A percentile compares a stretch with the other conserved stretches of the same genome.
Conservation (phyloP, 2,329 filamentous ascomycete genomes). For the Chrysoporthe deuterocubensis region DNA sequence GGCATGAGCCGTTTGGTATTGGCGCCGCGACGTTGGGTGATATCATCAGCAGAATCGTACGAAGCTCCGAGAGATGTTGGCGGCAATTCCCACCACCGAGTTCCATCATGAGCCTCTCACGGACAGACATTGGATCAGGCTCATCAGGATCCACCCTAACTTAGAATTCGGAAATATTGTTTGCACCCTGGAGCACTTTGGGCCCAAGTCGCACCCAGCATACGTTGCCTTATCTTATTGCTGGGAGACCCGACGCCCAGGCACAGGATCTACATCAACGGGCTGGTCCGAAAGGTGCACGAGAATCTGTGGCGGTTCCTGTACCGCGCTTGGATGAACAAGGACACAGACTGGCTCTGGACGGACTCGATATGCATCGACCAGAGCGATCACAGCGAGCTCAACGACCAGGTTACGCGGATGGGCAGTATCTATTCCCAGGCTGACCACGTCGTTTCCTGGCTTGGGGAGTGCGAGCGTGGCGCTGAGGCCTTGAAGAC, state of each 20-base stretch:
- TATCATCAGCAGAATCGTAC: background rate
- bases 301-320: conserved; percentile 16
- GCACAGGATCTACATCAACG: conserved; percentile 13
- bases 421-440: conserved; percentile 18
- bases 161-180: background rate
- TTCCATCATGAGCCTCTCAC: conserved; percentile 13
- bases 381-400: conserved; percentile 13
- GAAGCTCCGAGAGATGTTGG: background rate
- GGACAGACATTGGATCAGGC: conserved; percentile 5
- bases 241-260: conserved; percentile 15
- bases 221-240: conserved; percentile 20
- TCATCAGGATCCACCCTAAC: conserved; percentile 10
- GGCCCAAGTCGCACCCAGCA: background rate
- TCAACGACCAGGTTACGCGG: conserved; percentile 10
- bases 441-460: conserved; percentile 15
- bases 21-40: background rate
- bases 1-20: background rate
- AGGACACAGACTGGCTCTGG: conserved; percentile 7
- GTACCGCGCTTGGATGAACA: conserved; percentile 11
- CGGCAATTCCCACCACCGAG: background rate
- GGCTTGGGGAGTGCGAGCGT: conserved; percentile 8
- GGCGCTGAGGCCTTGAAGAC: conserved; percentile 10
- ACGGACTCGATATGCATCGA: conserved; percentile 18
- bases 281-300: conserved; percentile 7
- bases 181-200: conserved; percentile 11